Evolutionary conservation across 1,139 yeast genomes (phyloP).

Genomic region (Yamadazyma oceani): DNA sequence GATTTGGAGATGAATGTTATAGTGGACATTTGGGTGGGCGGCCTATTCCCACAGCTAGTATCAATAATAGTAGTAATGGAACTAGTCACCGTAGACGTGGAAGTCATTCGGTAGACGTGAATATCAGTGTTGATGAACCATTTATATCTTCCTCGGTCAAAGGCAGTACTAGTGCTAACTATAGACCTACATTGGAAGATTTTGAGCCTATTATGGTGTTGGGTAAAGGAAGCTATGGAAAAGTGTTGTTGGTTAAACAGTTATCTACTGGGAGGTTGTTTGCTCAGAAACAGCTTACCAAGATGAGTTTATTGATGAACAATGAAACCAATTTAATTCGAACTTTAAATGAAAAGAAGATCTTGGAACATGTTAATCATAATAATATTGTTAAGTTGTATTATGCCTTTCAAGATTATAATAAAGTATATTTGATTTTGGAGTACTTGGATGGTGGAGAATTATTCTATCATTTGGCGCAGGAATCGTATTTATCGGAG

Average conservation of each 20-base stretch:
- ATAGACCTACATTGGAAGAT: constrained; percentile 48
- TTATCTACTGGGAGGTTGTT: constrained; percentile 62
- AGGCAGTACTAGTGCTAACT: constrained; percentile 14
- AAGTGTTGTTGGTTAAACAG: constrained; percentile 77
- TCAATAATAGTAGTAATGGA: not conserved
- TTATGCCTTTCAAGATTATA: constrained; percentile 85
- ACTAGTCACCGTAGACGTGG: constrained; percentile 11
- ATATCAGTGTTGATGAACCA: constrained; percentile 21
- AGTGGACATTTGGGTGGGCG: not conserved
- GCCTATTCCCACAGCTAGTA: not conserved
- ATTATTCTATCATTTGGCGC: constrained; percentile 74
- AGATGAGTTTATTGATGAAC: constrained; percentile 55
- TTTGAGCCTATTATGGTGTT: constrained; percentile 76
- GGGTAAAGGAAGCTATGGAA: constrained; percentile 94
- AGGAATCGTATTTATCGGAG: constrained; percentile 57
- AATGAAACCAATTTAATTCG: constrained; percentile 40
- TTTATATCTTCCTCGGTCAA: constrained; percentile 26
- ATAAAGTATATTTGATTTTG: constrained; percentile 73
- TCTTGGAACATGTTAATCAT: constrained; percentile 55
- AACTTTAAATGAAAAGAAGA: constrained; percentile 44
- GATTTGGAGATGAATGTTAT: not conserved
- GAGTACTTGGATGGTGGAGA: constrained; percentile 96
- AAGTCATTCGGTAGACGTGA: constrained; percentile 23
- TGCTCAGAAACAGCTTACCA: constrained; percentile 87
- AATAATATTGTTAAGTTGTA: constrained; percentile 86